Conservation (phyloP, 2,329 filamentous ascomycete species). For the Beauveria medogensis region DNA sequence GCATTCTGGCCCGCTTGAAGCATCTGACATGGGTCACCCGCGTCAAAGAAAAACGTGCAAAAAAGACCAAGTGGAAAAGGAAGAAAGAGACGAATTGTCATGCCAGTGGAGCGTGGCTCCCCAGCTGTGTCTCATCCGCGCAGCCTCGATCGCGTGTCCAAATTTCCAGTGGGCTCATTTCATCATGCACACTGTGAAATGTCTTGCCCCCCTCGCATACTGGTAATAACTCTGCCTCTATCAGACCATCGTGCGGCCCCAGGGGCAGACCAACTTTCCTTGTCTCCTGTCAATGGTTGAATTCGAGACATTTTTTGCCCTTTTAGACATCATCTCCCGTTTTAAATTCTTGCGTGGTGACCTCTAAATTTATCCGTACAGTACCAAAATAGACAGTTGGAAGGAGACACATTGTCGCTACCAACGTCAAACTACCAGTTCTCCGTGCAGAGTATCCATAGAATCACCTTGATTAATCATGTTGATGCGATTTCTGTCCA, state of each 20-base stretch:
- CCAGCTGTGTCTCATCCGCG: not conserved
- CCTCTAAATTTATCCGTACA: not conserved
- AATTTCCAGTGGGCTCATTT: conserved; percentile 1
- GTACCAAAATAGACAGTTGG: too few species aligned
- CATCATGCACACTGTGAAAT: not conserved
- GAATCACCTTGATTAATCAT: not conserved
- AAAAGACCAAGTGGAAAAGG: not conserved
- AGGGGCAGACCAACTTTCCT: not conserved
- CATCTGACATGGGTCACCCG: not conserved
- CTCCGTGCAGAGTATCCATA: too few species aligned
- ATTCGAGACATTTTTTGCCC: not conserved
- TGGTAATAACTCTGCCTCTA: not conserved
- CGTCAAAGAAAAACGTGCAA: not conserved
- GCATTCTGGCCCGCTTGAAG: not conserved
- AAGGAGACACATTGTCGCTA: too few species aligned
- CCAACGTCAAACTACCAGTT: too few species aligned
- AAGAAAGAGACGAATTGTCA: not conserved
- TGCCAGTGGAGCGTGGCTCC: not conserved
- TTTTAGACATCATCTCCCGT: not conserved
- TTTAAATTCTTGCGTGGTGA: not conserved
- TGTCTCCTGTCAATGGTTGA: not conserved
- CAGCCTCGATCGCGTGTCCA: not conserved
- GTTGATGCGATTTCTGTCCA: not conserved
- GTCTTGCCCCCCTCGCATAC: conserved; percentile 8
- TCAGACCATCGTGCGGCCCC: not conserved